These are phyloP conservation scores for Aspergillus avenaceus DNA, from an alignment of 495 filamentous ascomycete species.

Conservation along the genomic window DNA sequence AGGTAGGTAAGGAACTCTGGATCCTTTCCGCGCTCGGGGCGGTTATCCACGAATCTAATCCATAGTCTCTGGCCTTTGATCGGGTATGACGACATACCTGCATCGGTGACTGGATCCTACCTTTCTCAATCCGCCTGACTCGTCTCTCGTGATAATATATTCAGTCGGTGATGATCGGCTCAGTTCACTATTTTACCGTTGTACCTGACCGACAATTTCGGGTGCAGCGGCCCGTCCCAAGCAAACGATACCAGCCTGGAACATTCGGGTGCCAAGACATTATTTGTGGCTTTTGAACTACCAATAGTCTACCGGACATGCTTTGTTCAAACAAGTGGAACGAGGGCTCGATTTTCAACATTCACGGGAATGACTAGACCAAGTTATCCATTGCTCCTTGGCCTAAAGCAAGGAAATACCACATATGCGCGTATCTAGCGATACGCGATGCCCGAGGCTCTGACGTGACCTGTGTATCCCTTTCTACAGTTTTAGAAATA, in stretches of 20 bases:
- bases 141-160: no score
- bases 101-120: not conserved
- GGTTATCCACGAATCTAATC: not conserved
- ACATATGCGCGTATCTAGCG: not conserved
- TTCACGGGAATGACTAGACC: no score
- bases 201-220: not conserved
- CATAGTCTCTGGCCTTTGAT: not conserved
- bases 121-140: not conserved
- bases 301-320: no score
- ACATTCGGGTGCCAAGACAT: not conserved
- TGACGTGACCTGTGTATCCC: no score
- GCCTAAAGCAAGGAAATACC: not conserved
- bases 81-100: constrained; percentile 5
- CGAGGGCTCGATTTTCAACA: no score
- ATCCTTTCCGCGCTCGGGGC: not conserved
- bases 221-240: not conserved
- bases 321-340: no score
- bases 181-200: not conserved
- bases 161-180: not conserved
- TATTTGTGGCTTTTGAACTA: no score
- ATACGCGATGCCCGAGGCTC: no score
- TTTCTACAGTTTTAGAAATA: not conserved
- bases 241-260: not conserved
- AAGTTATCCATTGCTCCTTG: not conserved
- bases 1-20: not conserved